A percentile compares a stretch with the other conserved stretches of the same genome.
These are phyloP conservation scores for Plenodomus tracheiphilus DNA, from an alignment of 2,329 filamentous ascomycete genomes.

Conservation along the genomic window DNA sequence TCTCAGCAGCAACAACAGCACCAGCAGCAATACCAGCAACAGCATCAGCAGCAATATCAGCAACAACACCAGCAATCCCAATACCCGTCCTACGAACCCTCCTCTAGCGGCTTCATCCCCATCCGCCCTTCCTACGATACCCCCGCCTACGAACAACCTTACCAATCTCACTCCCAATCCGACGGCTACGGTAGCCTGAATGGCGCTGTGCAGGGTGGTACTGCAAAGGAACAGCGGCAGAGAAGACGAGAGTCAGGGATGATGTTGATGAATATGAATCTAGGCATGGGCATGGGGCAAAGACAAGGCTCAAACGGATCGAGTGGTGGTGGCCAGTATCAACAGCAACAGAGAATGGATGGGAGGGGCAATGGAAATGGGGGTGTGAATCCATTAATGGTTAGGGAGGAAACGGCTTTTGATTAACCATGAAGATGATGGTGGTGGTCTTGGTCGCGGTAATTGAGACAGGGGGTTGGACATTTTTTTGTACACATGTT, in stretches of 20 bases:
- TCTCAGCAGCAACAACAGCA: slow-evolving; percentile 21
- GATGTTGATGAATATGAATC: slow-evolving; percentile 46
- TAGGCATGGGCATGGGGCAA: slow-evolving; percentile 33
- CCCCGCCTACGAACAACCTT: slow-evolving; percentile 33
- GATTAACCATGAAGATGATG: slow-evolving; percentile 25
- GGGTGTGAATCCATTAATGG: slow-evolving; percentile 26
- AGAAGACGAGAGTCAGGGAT: slow-evolving; percentile 44
- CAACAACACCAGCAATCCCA: slow-evolving; percentile 29
- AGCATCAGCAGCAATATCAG: slow-evolving; percentile 16
- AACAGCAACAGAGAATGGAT: slow-evolving; percentile 15
- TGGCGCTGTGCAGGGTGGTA: slow-evolving; percentile 30
- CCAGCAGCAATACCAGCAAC: slow-evolving; percentile 23
- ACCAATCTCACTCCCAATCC: slow-evolving; percentile 13
- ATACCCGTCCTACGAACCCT: slow-evolving; percentile 46
- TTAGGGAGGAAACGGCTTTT: slow-evolving; percentile 37
- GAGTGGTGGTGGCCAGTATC: slow-evolving; percentile 26
- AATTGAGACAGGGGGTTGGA: too few species aligned
- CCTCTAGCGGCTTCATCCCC: slow-evolving; percentile 52
- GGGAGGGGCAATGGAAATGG: slow-evolving; percentile 25
- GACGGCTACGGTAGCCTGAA: slow-evolving; percentile 43
- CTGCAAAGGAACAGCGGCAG: slow-evolving; percentile 36
- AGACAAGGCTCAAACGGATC: slow-evolving; percentile 43
- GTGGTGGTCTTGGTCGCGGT: too few species aligned
- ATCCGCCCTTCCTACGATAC: slow-evolving; percentile 55
- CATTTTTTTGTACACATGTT: too few species aligned